Conservation (phyloP, 1,139 yeast genomes). For the Casaregolazyma suthepensis region DNA sequence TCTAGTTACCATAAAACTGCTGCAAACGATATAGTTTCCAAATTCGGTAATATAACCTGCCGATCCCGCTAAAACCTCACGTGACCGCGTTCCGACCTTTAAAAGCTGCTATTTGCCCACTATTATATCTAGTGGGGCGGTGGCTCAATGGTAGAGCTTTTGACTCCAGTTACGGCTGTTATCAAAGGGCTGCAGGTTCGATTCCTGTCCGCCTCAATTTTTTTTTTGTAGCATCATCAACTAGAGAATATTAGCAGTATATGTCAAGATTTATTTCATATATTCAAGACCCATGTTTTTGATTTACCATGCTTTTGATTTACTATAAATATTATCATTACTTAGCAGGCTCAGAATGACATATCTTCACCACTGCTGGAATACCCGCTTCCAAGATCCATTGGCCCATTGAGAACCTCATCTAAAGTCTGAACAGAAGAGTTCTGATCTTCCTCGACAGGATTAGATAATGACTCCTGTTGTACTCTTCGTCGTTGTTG, state of each 20-base stretch:
- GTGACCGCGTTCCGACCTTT: background rate
- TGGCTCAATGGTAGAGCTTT: slow-evolving; percentile 93
- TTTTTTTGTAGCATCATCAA: slow-evolving; percentile 7
- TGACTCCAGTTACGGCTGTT: slow-evolving; percentile 60
- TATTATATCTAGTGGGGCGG: slow-evolving; percentile 47
- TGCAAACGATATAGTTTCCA: background rate
- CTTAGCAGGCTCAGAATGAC: background rate
- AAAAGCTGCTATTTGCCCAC: background rate
- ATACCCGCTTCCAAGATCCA: background rate
- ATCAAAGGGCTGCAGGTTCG: slow-evolving; percentile 74
- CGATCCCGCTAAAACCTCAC: background rate
- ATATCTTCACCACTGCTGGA: background rate
- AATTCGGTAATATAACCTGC: background rate
- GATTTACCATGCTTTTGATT: background rate
- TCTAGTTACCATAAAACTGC: background rate
- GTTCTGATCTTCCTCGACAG: background rate
- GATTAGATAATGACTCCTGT: background rate
- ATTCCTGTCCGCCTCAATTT: slow-evolving; percentile 60
- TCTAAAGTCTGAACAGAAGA: background rate
- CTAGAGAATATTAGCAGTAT: background rate
- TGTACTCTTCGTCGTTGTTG: background rate
- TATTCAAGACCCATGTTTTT: background rate
- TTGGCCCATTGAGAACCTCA: background rate
- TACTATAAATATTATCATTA: background rate
- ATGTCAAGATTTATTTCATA: background rate